Base-by-base conservation (phyloP, 176 grass and related monocot species). In the Echinochloa phyllopogon region DNA sequence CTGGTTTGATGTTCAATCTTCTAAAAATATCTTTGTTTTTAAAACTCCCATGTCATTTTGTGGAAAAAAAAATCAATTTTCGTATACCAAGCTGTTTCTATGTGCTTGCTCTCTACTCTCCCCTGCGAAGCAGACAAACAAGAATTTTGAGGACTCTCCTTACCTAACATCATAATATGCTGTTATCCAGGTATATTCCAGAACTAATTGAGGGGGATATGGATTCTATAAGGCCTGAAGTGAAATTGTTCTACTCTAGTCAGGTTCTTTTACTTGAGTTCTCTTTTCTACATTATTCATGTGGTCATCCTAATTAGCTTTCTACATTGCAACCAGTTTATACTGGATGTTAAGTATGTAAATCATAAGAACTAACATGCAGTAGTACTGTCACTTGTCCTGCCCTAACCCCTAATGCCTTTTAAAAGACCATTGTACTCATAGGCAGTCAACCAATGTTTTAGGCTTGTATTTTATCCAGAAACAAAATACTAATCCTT, bases 191-290 rank as follows among this genome's bases (percentile, higher is more conserved):
- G 65, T 89, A 94, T 78, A 20, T 87, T 78, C 92, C 92, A 59
- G 77, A 94, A 67, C 73, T 89, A 80, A 89, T 94, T 38, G 87
- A 85, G 82, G 92, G 92, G 69, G 92, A 92, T 55, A 94, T 94
- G 92, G 92, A 94, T 82, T 94, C 92, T 49, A 92, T 92, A 77
- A 92, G 89, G 80, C 84, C 80, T 57, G 92, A 94, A 89, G 92
- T 94, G 48, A 79, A 89, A 80, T 72, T 79, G 59, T 94, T 89
- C 85, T 94, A 94, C 72, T 89, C 87, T 65, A 70, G 58, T 67
- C 77, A 87, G 85, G 85, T 91, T 49, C 20, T 57, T 39, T 63
- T 81, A 21, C 52, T 29, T 75, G n/a, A 10, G 25, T 47, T 84
- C 56, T 65, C 3, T 8, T 85, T 76, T 17, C 68, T 55, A 10